A percentile compares a stretch with the other conserved stretches of the same genome.
These are phyloP conservation scores for Nakazawaea holstii DNA, from an alignment of 805 yeast genomes.

Conservation along the genomic window DNA sequence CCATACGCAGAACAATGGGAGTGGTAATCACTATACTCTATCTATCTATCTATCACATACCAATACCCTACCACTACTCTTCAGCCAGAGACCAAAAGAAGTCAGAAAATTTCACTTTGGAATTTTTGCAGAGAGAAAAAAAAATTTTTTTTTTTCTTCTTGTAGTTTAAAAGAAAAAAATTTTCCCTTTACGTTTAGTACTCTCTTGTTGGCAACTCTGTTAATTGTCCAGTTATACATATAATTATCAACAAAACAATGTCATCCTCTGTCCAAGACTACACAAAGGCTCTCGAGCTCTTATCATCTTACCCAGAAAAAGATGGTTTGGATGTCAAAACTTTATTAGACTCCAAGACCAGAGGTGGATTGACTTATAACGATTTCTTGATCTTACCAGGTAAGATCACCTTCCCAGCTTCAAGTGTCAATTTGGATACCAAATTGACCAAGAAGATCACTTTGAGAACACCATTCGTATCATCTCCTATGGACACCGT, in stretches of 20 bases:
- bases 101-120: no score
- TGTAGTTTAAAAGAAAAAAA: no score
- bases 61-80: no score
- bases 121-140: no score
- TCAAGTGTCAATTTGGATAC: constrained; percentile 73
- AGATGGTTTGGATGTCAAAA: constrained; percentile 82
- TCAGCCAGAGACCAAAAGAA: no score
- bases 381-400: constrained; percentile 93
- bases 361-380: constrained; percentile 98
- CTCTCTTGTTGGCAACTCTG: constrained; percentile 2
- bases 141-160: no score
- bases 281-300: constrained; percentile 60
- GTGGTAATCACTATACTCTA: no score
- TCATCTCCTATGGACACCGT: constrained; percentile 99
- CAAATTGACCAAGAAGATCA: constrained; percentile 84
- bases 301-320: constrained; percentile 59
- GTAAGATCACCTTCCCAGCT: constrained; percentile 87
- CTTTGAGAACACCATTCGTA: constrained; percentile 89
- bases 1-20: no score
- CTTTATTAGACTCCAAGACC: constrained; percentile 81
- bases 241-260: background rate
- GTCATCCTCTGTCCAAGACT: constrained; percentile 25
- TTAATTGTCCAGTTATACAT: constrained; percentile 2
- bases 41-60: no score
- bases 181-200: no score